These are phyloP conservation scores for Lojkania enalia DNA, from an alignment of 2,329 filamentous ascomycete species.

Conservation along the genomic window DNA sequence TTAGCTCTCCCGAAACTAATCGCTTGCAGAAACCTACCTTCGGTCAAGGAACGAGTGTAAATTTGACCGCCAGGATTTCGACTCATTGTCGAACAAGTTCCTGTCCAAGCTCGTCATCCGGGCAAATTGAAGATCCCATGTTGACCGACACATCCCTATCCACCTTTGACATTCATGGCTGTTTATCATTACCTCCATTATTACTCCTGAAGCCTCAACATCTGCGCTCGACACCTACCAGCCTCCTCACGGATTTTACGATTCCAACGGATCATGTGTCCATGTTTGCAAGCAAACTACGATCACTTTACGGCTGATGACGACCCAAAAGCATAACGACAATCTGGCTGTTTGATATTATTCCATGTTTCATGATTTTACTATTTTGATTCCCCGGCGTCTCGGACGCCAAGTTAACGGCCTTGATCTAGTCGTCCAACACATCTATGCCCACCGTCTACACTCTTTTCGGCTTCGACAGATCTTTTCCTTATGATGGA, in stretches of 20 bases:
- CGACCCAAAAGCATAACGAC: slow-evolving; percentile 35
- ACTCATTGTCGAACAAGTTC: slow-evolving; percentile 96
- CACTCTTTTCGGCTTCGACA: slow-evolving; percentile 29
- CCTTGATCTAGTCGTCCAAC: slow-evolving; percentile 16
- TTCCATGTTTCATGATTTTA: slow-evolving; percentile 33
- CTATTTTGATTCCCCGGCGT: slow-evolving; percentile 44
- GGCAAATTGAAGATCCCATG: slow-evolving; percentile 64
- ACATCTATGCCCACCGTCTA: slow-evolving; percentile 32
- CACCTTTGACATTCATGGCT: slow-evolving; percentile 21
- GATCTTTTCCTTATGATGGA: slow-evolving; percentile 27
- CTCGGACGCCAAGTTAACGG: slow-evolving; percentile 40
- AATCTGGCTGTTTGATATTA: slow-evolving; percentile 11
- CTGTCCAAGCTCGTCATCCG: slow-evolving; percentile 94
- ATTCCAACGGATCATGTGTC: slow-evolving; percentile 37
- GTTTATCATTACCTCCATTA: slow-evolving; percentile 20
- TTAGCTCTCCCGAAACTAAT: slow-evolving; percentile 46
- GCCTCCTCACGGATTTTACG: slow-evolving; percentile 30
- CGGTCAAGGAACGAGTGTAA: slow-evolving; percentile 76
- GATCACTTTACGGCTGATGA: slow-evolving; percentile 40
- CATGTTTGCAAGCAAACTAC: slow-evolving; percentile 29
- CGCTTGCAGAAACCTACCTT: slow-evolving; percentile 75
- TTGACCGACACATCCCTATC: slow-evolving; percentile 14
- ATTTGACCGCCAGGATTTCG: slow-evolving; percentile 91
- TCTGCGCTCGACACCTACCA: slow-evolving; percentile 27
- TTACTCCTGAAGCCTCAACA: slow-evolving; percentile 29